These are phyloP conservation scores for Aphanomyces astaci DNA, from an alignment of 352 stramenopile genomes.

Conservation along the genomic window DNA sequence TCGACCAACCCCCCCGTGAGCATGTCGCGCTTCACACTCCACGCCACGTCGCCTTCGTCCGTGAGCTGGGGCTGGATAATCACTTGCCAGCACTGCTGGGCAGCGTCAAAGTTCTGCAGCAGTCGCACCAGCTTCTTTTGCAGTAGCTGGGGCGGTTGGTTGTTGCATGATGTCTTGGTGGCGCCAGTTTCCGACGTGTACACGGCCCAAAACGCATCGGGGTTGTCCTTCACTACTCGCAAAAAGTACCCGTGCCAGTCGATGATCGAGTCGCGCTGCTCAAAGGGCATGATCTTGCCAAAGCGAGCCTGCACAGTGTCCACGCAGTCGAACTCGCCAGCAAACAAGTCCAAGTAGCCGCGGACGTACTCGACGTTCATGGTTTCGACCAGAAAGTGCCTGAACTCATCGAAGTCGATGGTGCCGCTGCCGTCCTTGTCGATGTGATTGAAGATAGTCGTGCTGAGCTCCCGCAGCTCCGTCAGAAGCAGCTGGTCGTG, in stretches of 20 bases:
- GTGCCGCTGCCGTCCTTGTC: conserved; percentile 86
- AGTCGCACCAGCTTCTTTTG: conserved; percentile 69
- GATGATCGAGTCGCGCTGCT: neutral
- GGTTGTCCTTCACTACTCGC: conserved; percentile 37
- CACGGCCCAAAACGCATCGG: conserved; percentile 51
- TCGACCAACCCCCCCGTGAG: conserved; percentile 61
- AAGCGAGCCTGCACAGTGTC: conserved; percentile 53
- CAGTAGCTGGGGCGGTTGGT: conserved; percentile 22
- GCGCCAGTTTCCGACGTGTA: conserved; percentile 48
- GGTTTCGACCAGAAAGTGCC: conserved; percentile 53
- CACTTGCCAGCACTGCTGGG: conserved; percentile 49
- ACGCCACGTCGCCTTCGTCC: conserved; percentile 32
- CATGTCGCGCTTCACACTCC: conserved; percentile 51
- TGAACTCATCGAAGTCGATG: conserved; percentile 94
- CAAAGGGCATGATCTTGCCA: conserved; percentile 38
- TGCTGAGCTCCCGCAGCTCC: conserved; percentile 56
- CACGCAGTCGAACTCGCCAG: conserved; percentile 56
- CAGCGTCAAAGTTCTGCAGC: conserved; percentile 61
- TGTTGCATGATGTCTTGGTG: conserved; percentile 8
- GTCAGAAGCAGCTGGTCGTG: conserved; percentile 52
- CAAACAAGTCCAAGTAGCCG: conserved; percentile 55
- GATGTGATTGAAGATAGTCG: conserved; percentile 82
- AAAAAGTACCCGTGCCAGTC: conserved; percentile 37
- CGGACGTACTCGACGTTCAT: conserved; percentile 29
- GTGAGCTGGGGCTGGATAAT: conserved; percentile 35